These are phyloP conservation scores for Rubia peregrina DNA, from an alignment of 305 asterid species.

Conservation along the genomic window DNA sequence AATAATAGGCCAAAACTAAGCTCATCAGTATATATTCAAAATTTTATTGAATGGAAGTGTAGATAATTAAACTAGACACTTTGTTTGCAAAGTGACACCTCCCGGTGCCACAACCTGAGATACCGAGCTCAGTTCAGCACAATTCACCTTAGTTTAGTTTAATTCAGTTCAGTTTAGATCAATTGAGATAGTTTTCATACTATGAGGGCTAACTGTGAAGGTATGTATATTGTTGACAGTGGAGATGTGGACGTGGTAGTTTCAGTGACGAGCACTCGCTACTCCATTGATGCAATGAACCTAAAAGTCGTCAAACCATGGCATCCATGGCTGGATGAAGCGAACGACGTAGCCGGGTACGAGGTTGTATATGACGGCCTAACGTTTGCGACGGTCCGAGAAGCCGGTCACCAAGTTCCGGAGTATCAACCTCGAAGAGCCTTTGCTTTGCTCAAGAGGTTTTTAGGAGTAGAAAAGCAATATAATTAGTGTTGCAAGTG, in stretches of 20 bases:
- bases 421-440: conserved; percentile 33
- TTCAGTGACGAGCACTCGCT: conserved; percentile 33
- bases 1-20: too few relatives aligned
- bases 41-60: too few relatives aligned
- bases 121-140: too few relatives aligned
- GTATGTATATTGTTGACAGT: conserved; percentile 17
- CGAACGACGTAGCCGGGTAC: conserved; percentile 30
- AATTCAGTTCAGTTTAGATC: too few relatives aligned
- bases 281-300: conserved; percentile 32
- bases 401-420: conserved; percentile 38
- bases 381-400: conserved; percentile 34
- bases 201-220: background rate
- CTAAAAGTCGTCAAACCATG: conserved; percentile 30
- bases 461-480: background rate
- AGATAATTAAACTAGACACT: too few relatives aligned
- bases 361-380: conserved; percentile 30
- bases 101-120: too few relatives aligned
- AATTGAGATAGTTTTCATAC: too few relatives aligned
- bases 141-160: too few relatives aligned
- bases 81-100: too few relatives aligned
- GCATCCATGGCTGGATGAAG: conserved; percentile 31
- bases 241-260: conserved; percentile 38
- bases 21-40: too few relatives aligned
- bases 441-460: conserved; percentile 24
- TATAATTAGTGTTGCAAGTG: background rate